A percentile compares a stretch with the other conserved stretches of the same genome.
Evolutionary conservation across 1,284 basidiomycete species (phyloP).

Genomic region (Lignosus rhinocerotis): DNA sequence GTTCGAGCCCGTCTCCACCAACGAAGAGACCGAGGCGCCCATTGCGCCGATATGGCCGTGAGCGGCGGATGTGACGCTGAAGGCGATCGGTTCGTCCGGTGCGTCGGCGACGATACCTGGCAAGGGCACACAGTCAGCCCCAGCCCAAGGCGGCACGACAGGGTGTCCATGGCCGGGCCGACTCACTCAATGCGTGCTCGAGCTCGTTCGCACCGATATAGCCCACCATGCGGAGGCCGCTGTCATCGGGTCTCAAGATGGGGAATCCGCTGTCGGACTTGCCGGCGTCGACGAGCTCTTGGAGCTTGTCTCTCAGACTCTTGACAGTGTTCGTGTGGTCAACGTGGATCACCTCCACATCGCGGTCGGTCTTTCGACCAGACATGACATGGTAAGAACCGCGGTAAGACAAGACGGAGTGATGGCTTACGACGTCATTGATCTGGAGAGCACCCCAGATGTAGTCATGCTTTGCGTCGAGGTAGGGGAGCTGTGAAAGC

Average conservation of each 20-base stretch:
- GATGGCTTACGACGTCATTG: conserved; percentile 67
- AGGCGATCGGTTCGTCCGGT: conserved; percentile 64
- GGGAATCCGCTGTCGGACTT: conserved; percentile 90
- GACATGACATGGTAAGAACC: background rate
- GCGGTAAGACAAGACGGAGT: background rate
- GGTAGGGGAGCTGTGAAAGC: conserved; percentile 82
- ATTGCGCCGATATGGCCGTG: conserved; percentile 42
- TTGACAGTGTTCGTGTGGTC: conserved; percentile 74
- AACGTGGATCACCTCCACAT: conserved; percentile 66
- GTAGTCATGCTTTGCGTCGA: conserved; percentile 88
- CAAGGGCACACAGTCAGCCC: conserved; percentile 2
- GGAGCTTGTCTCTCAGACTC: conserved; percentile 68
- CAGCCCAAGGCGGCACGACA: background rate
- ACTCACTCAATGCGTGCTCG: conserved; percentile 88
- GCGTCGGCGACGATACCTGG: conserved; percentile 78
- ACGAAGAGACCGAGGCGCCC: conserved; percentile 61
- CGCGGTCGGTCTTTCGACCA: conserved; percentile 53
- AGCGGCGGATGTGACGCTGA: conserved; percentile 49
- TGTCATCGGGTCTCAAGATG: conserved; percentile 56
- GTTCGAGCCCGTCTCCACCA: conserved; percentile 42
- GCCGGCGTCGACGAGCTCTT: conserved; percentile 56
- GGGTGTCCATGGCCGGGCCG: too few relatives aligned
- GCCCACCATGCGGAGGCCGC: conserved; percentile 75
- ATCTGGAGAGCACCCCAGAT: conserved; percentile 80
- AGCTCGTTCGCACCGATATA: conserved; percentile 93